Base-by-base conservation (phyloP, 2,329 filamentous ascomycete species). In the Fusarium neocosmosporiellum region DNA sequence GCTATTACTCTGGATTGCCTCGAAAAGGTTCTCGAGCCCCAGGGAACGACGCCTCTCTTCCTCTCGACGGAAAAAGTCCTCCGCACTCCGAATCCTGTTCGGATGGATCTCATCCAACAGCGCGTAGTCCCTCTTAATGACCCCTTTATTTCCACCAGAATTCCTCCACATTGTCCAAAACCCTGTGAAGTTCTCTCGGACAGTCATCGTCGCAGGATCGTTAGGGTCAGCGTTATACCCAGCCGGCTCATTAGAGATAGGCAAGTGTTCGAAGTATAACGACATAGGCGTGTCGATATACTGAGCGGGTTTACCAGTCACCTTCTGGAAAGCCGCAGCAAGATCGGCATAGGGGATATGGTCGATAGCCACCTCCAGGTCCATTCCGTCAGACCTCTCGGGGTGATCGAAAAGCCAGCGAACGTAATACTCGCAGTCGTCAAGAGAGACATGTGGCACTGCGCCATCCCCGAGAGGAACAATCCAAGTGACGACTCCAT, bases 381-480 rank as follows among this genome's bases (percentile, higher is more conserved):
- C 80, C 75, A 87, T 74, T 0, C 86, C 86, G 59, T 84, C 83
- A 1, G 83, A 80, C 22, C 81, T 78, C 9, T 81, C 78, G 0
- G 80, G 80, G 70, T 87, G 76, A 66, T 88, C 86, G 59, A 88
- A 86, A 1, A 87, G 78, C 84, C 84, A 88, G 20, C 83, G 80
- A 16, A 82, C 84, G 69, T 87, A 87, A 37, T 81, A 70, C 7
- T 81, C 85, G 66, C 84, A 85, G 73, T 88, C 27, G 24, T 86
- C 84, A 4, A 87, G 81, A 5, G 82, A 75, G 3, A 86, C 82
- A 59, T 85, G 83, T 1, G 81, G 77, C 0, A 87, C 79, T 0
- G 79, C 82, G 1, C 83, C 84, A 20, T 82, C 69, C 3, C 80
- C 81, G 4, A 87, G 73, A 1, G 86, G 84, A 3, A 82, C 79